Evolutionary conservation across 2,329 filamentous ascomycete species (phyloP).

Genomic region (Pseudogymnoascus sp.): DNA sequence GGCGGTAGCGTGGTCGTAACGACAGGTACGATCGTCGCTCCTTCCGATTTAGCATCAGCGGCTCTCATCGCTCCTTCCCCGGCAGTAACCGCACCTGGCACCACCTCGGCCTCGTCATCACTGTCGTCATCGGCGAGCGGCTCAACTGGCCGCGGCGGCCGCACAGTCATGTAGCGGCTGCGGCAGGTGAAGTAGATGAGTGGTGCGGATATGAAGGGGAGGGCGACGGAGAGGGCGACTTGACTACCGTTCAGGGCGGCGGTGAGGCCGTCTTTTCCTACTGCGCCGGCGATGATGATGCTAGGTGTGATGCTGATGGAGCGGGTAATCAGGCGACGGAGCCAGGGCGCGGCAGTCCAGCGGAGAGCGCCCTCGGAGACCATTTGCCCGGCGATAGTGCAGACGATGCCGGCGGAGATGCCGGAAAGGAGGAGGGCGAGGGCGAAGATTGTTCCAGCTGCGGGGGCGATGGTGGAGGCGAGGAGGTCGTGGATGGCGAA

Average conservation of each 20-base stretch:
- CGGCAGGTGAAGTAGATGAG: conserved; percentile 79
- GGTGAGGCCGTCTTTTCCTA: conserved; percentile 62
- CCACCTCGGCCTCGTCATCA: conserved; percentile 10
- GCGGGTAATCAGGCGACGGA: conserved; percentile 68
- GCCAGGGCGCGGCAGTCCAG: conserved; percentile 68
- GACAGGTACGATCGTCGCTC: neutral
- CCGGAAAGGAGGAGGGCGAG: conserved; percentile 73
- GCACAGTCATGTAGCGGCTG: conserved; percentile 70
- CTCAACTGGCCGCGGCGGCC: conserved; percentile 34
- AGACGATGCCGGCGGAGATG: conserved; percentile 74
- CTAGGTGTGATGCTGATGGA: conserved; percentile 73
- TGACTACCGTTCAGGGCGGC: conserved; percentile 67
- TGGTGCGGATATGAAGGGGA: conserved; percentile 77
- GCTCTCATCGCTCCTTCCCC: neutral
- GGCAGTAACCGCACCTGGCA: neutral
- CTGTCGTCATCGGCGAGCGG: conserved; percentile 25
- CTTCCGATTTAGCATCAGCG: conserved; percentile 12
- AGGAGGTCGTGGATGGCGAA: conserved; percentile 76
- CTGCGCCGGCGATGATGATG: conserved; percentile 74
- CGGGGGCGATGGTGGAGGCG: conserved; percentile 57
- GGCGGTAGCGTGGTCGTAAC: conserved; percentile 11
- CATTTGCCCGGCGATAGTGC: conserved; percentile 86
- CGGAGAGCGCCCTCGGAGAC: conserved; percentile 74
- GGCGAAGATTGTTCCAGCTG: conserved; percentile 76
- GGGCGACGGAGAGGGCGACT: conserved; percentile 66